phyloP scores from a whole-genome alignment of 805 yeast genomes.

The Ogataea minuta region DNA sequence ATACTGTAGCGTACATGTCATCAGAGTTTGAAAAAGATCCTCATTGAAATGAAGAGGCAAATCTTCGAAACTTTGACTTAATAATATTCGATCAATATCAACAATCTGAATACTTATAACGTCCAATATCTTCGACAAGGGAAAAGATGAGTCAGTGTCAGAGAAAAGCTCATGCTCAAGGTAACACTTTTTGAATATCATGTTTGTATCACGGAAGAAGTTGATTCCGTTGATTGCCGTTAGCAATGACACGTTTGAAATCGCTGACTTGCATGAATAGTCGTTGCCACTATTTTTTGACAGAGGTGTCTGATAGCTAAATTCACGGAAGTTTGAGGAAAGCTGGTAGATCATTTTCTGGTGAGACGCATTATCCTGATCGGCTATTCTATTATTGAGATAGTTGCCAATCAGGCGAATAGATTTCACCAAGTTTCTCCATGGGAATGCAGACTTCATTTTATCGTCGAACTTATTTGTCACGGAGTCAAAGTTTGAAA shows the following conservation, averaged over 20 bases:
- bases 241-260: conserved; percentile 45
- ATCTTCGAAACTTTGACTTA: conserved; percentile 39
- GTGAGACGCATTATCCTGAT: conserved; percentile 39
- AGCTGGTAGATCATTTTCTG: conserved; percentile 39
- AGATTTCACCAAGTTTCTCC: conserved; percentile 21
- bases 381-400: conserved; percentile 36
- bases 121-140: conserved; percentile 42
- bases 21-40: conserved; percentile 51
- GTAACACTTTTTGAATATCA: conserved; percentile 58
- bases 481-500: conserved; percentile 41
- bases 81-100: conserved; percentile 12
- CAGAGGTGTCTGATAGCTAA: too few species aligned
- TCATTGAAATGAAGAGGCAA: conserved; percentile 48
- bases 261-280: conserved; percentile 30
- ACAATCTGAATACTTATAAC: conserved; percentile 31
- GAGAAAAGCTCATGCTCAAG: conserved; percentile 67
- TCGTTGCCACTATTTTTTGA: too few species aligned
- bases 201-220: conserved; percentile 55
- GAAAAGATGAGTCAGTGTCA: conserved; percentile 47
- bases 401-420: conserved; percentile 38
- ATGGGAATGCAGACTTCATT: conserved; percentile 15
- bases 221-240: conserved; percentile 53
- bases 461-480: conserved; percentile 34
- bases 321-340: conserved; percentile 11
- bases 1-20: conserved; percentile 55